These are phyloP conservation scores for Cunninghamia lanceolata DNA, from an alignment of 75 land plant species.

Conservation along the genomic window DNA sequence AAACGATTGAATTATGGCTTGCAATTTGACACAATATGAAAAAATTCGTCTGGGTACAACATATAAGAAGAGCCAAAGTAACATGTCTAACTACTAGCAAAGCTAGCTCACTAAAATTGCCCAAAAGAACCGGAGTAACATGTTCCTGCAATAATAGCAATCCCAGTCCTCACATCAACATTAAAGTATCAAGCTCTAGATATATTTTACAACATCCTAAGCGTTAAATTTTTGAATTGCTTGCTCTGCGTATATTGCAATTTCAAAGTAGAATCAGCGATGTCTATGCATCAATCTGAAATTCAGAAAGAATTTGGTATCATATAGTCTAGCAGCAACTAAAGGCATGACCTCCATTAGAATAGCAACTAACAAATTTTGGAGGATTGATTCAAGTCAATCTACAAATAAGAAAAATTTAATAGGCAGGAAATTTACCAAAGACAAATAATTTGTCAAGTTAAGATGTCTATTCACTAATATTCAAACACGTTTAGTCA, in stretches of 20 bases:
- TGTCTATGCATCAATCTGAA: neutral
- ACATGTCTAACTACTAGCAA: neutral
- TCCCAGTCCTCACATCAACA: neutral
- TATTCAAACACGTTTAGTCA: neutral
- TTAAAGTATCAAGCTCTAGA: neutral
- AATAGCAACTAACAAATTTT: neutral
- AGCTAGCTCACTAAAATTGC: neutral
- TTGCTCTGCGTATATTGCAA: neutral
- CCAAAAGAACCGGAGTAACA: neutral
- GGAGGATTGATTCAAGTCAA: neutral
- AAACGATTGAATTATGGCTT: neutral
- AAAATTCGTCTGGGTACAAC: no score
- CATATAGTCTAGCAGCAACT: neutral
- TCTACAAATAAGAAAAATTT: neutral
- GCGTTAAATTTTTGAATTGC: neutral
- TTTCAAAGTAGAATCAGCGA: neutral
- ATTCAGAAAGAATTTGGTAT: neutral
- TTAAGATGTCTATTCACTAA: neutral
- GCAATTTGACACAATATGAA: neutral
- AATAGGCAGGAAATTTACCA: neutral
- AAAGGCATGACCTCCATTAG: neutral
- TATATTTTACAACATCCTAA: neutral
- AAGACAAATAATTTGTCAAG: neutral
- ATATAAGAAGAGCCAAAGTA: no score
- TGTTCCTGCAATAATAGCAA: neutral